These are phyloP conservation scores for Lactarius evosmus DNA, from an alignment of 768 basidiomycete genomes.

Conservation along the genomic window DNA sequence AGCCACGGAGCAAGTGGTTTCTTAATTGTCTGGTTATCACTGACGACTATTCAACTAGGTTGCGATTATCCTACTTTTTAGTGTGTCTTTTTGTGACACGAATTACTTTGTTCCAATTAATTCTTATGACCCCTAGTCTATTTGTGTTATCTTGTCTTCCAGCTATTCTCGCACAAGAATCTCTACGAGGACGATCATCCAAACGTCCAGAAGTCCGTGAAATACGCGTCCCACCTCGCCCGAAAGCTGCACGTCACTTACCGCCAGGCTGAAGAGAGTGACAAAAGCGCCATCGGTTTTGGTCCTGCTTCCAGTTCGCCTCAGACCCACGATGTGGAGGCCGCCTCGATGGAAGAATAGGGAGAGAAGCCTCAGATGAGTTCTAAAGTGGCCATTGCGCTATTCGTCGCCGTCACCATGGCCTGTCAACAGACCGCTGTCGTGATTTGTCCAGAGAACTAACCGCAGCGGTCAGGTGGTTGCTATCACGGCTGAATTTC, in stretches of 20 bases:
- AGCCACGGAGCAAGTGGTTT: conserved; percentile 47
- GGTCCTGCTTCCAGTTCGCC: conserved; percentile 14
- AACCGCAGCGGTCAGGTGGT: conserved; percentile 36
- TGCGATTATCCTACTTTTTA: conserved; percentile 51
- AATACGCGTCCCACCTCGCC: neutral
- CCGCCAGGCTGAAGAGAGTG: neutral
- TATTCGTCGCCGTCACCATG: conserved; percentile 41
- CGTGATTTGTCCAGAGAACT: neutral
- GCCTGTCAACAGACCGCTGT: conserved; percentile 30
- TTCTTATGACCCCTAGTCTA: conserved; percentile 48
- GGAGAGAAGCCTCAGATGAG: conserved; percentile 38
- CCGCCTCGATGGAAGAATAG: conserved; percentile 24
- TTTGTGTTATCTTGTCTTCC: conserved; percentile 49
- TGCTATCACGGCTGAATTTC: conserved; percentile 54
- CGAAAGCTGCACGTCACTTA: neutral
- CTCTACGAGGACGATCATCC: conserved; percentile 43
- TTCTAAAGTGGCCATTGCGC: conserved; percentile 35
- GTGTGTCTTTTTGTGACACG: conserved; percentile 35
- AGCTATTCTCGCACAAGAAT: conserved; percentile 54
- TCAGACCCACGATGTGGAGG: conserved; percentile 10
- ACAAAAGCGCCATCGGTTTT: neutral
- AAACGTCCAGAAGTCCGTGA: neutral
- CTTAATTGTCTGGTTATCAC: neutral
- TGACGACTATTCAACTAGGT: conserved; percentile 35
- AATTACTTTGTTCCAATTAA: neutral